Conservation (phyloP, 129 eudicot genomes). For the Chrysanthemum lavandulifolium region DNA sequence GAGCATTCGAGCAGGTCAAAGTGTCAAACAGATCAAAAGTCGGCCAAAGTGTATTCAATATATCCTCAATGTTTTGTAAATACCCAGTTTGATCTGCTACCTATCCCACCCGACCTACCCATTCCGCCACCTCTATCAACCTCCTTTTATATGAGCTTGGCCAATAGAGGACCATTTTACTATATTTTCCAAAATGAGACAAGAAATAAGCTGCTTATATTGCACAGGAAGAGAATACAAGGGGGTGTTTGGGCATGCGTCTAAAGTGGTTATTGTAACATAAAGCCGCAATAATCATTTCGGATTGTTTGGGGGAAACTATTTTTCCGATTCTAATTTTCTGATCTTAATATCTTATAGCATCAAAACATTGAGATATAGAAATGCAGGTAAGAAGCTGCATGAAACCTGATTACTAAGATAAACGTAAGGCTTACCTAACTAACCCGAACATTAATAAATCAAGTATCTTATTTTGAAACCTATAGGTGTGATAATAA, state of each 20-base stretch:
- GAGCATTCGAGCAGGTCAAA: too few relatives aligned
- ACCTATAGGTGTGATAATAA: too few relatives aligned
- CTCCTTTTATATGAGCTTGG: background rate
- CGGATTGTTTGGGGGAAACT: background rate
- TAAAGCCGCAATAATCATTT: slow-evolving; percentile 1
- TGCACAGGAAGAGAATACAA: background rate
- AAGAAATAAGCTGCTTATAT: background rate
- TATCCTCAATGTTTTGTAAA: too few relatives aligned
- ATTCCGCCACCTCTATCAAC: background rate
- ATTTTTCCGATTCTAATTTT: background rate
- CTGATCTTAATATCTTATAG: background rate
- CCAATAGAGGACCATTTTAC: background rate
- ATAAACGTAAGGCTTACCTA: background rate
- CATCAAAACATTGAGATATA: background rate
- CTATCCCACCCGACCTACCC: background rate
- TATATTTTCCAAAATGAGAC: background rate
- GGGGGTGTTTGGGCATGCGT: background rate
- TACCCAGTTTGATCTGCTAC: background rate
- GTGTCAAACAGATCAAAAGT: too few relatives aligned
- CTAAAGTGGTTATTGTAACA: background rate
- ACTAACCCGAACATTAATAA: background rate
- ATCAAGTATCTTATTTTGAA: too few relatives aligned
- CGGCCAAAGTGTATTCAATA: too few relatives aligned
- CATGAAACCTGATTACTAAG: background rate
- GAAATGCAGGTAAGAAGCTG: background rate